Conservation (phyloP, 2,329 filamentous ascomycete species). For the Microdochium nivale region DNA sequence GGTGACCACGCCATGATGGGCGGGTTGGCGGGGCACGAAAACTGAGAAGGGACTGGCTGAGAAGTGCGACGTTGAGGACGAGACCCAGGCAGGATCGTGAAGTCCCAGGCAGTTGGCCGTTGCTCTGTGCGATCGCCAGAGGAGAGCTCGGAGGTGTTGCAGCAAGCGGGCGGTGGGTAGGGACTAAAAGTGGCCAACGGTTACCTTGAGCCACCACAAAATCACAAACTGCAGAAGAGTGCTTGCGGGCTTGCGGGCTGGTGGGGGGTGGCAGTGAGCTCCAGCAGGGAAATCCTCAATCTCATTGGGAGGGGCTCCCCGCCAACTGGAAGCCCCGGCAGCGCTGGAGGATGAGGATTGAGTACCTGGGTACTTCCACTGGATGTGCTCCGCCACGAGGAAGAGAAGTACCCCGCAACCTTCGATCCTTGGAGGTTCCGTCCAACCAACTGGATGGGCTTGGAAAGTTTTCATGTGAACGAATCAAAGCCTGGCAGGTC, state of each 20-base stretch:
- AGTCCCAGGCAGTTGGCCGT: not conserved
- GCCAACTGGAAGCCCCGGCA: too few species aligned
- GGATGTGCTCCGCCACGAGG: not conserved
- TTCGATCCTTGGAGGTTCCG: too few species aligned
- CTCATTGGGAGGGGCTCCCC: not conserved
- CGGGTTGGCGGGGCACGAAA: conserved; percentile 9
- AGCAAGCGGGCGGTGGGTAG: not conserved
- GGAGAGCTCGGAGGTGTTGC: not conserved
- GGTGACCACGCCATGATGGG: conserved; percentile 85
- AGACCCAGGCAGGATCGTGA: not conserved
- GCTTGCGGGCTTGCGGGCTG: too few species aligned
- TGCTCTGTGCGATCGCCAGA: not conserved
- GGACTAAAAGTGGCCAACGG: not conserved
- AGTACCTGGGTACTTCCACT: not conserved
- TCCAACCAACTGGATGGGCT: too few species aligned
- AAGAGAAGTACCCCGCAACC: not conserved
- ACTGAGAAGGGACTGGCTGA: conserved; percentile 4
- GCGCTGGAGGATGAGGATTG: too few species aligned
- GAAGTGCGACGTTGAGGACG: not conserved
- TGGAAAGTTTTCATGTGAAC: too few species aligned
- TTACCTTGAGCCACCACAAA: not conserved
- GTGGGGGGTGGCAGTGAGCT: not conserved
- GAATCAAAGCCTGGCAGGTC: too few species aligned
- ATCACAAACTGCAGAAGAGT: too few species aligned
- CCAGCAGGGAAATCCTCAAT: not conserved